phyloP scores from a whole-genome alignment of 345 rosid genomes.

The Toxicodendron radicans region DNA sequence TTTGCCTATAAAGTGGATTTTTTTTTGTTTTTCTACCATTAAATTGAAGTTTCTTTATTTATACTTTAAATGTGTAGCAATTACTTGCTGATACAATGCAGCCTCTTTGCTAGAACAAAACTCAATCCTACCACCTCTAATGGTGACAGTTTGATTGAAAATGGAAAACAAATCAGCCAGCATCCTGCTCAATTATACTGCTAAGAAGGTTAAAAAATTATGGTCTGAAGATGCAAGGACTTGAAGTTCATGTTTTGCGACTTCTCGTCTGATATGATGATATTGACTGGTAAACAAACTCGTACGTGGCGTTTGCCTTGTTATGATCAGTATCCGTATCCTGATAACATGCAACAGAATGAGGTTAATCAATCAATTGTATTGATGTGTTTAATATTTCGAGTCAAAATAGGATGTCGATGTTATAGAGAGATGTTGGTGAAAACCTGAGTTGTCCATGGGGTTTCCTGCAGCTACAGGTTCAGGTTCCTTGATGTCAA shows the following conservation, averaged over 20 bases:
- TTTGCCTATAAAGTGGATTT: too few relatives aligned
- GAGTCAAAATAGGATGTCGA: background rate
- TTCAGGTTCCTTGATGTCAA: slow-evolving; percentile 38
- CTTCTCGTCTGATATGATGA: background rate
- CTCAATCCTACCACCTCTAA: background rate
- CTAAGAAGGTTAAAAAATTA: background rate
- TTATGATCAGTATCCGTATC: background rate
- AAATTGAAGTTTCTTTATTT: too few relatives aligned
- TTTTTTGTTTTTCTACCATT: too few relatives aligned
- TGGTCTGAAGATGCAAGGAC: background rate
- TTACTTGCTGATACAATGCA: too few relatives aligned
- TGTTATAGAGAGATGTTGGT: too few relatives aligned
- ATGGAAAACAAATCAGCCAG: background rate
- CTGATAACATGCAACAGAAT: background rate
- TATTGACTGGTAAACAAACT: background rate
- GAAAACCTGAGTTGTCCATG: slow-evolving; percentile 39
- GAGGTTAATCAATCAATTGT: background rate
- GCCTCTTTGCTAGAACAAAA: background rate
- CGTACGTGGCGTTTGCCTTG: background rate
- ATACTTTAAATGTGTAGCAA: too few relatives aligned
- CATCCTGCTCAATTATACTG: background rate
- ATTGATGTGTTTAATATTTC: background rate
- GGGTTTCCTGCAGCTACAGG: slow-evolving; percentile 33
- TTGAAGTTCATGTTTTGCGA: background rate
- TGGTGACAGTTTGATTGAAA: background rate